A percentile compares a stretch with the other conserved stretches of the same genome.
phyloP scores from a whole-genome alignment of 140 eudicot genomes.

The Artemisia princeps region DNA sequence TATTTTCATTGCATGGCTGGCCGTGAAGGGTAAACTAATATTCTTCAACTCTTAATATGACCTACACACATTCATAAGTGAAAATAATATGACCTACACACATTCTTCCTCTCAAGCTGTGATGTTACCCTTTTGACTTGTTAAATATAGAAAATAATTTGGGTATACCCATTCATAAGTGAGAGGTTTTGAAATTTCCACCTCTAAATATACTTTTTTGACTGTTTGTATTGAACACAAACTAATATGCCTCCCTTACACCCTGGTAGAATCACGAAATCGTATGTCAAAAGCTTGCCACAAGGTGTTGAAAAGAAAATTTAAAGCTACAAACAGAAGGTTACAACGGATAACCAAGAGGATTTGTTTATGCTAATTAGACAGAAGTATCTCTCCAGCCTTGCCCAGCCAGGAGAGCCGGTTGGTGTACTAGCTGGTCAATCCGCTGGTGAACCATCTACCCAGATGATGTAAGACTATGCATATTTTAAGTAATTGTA shows the following conservation, averaged over 20 bases:
- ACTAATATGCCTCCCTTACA: slow-evolving; percentile 9
- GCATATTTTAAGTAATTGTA: not conserved
- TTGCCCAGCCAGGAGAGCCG: slow-evolving; percentile 94
- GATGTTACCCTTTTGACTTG: not conserved
- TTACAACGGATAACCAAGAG: slow-evolving; percentile 20
- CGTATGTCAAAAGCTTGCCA: slow-evolving; percentile 52
- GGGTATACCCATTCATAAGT: not conserved
- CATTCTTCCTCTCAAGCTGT: not conserved
- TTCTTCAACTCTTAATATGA: not conserved
- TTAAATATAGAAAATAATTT: not conserved
- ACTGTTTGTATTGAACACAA: slow-evolving; percentile 18
- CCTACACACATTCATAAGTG: not conserved
- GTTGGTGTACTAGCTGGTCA: slow-evolving; percentile 96
- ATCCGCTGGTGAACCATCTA: slow-evolving; percentile 95
- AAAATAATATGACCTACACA: not conserved
- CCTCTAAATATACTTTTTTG: not conserved
- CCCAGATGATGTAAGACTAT: slow-evolving; percentile 85
- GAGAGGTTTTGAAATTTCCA: not conserved
- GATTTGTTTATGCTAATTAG: slow-evolving; percentile 46
- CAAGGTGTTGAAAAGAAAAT: slow-evolving; percentile 47
- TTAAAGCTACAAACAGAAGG: slow-evolving; percentile 22
- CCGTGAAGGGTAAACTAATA: slow-evolving; percentile 76
- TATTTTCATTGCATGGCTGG: slow-evolving; percentile 99
- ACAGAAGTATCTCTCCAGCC: slow-evolving; percentile 77
- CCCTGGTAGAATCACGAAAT: slow-evolving; percentile 47